Evolutionary conservation across 768 basidiomycete species (phyloP).

Genomic region (Exidia glandulosa): DNA sequence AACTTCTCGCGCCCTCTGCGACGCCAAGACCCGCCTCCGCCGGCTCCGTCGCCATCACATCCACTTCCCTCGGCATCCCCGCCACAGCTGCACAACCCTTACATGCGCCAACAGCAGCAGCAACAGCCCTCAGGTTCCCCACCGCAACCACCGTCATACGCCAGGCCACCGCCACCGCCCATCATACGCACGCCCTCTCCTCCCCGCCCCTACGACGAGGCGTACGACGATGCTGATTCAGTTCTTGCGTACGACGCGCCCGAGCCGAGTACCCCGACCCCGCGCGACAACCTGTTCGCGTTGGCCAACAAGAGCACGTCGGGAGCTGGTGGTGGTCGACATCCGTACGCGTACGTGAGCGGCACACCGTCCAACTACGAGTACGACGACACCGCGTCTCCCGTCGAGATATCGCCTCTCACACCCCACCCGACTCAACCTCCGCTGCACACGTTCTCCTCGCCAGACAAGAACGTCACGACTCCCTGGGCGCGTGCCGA

Average conservation of each 20-base stretch:
- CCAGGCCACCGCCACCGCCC: neutral
- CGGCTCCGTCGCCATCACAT: constrained; percentile 19
- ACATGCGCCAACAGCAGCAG: constrained; percentile 1
- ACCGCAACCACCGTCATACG: neutral
- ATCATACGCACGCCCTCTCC: neutral
- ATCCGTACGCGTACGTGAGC: neutral
- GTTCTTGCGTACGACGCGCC: neutral
- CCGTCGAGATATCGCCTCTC: neutral
- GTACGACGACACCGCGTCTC: neutral
- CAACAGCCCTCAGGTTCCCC: neutral
- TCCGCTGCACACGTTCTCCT: neutral
- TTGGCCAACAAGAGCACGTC: neutral
- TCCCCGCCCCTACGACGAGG: neutral
- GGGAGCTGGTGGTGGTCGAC: neutral
- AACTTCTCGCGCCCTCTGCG: constrained; percentile 61
- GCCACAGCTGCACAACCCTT: neutral
- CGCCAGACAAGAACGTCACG: neutral
- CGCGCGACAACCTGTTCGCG: neutral
- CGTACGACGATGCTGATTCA: neutral
- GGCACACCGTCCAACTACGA: neutral
- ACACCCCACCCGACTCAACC: neutral
- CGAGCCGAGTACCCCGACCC: neutral
- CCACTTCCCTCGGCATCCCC: constrained; percentile 5
- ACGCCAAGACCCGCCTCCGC: constrained; percentile 35
- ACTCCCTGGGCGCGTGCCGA: neutral